A percentile compares a stretch with the other conserved stretches of the same genome.
These are phyloP conservation scores for Leccinum solheimii DNA, from an alignment of 1,284 basidiomycete species.

Conservation along the genomic window DNA sequence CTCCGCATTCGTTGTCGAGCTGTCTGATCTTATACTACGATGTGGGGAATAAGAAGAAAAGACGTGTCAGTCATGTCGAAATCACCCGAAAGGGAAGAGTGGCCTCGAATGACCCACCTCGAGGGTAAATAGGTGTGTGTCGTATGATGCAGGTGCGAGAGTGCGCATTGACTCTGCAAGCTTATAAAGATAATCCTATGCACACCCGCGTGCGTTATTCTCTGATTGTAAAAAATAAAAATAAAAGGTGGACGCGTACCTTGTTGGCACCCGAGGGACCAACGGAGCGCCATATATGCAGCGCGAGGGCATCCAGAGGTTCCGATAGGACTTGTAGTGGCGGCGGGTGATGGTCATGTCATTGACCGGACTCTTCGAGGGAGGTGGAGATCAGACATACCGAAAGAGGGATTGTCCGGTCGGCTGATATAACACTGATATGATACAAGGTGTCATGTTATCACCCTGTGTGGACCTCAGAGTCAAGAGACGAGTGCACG, in stretches of 20 bases:
- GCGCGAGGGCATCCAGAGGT: constrained; percentile 64
- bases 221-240: not conserved
- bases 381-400: constrained; percentile 32
- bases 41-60: not conserved
- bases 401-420: constrained; percentile 62
- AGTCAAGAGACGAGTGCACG: not conserved
- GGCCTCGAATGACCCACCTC: constrained; percentile 46
- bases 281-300: constrained; percentile 67
- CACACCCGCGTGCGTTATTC: too few relatives aligned
- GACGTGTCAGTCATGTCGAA: not conserved
- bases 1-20: constrained; percentile 17
- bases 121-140: constrained; percentile 74
- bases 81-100: not conserved
- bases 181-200: constrained; percentile 76
- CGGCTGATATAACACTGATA: constrained; percentile 59
- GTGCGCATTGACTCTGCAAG: constrained; percentile 66
- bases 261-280: constrained; percentile 85
- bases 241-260: constrained; percentile 35
- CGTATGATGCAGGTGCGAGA: constrained; percentile 71
- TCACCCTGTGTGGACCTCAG: not conserved
- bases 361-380: not conserved
- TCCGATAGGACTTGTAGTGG: constrained; percentile 66
- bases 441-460: not conserved
- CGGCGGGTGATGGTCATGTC: not conserved
- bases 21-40: constrained; percentile 18